Evolutionary conservation across 2,329 filamentous ascomycete genomes (phyloP), one percentile per base, ranked within the genome.

Genomic region (Geosmithia morbida): DNA sequence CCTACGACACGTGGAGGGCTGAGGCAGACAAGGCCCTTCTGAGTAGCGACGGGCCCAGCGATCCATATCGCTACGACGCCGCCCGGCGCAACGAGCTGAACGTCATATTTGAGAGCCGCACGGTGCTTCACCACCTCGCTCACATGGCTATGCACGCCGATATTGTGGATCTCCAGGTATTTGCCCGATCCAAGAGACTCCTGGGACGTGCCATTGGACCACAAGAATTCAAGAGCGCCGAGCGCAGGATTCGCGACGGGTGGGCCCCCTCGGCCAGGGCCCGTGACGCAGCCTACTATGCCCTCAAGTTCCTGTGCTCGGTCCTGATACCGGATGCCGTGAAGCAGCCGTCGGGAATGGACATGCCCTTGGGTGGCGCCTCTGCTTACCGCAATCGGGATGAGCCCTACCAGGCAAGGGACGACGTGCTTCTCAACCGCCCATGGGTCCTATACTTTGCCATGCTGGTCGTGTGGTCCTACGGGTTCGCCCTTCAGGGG

Each of bases 101-200:
- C 48, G 66, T 76, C 14, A 81, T 94, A 29, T 90, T 92, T 55
- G 87, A 96, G 61, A 88, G 84, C 52, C 79, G 87, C 18, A 94
- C 85, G 2, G 90, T 95, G 26, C 70, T 97, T 43, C 89, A 97
- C 59, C 87, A 94, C 56, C 71, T 98, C 13, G 92, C 92, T 0
- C 92, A 97, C 62, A 96, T 98, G 87, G 87, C 88, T 2, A 95
- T 95, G 76, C 88, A 97, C 59, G 88, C 94, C 20, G 90, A 97
- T 59, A 87, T 97, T 47, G 86, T 94, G n/a, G 90, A 97, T 61
- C 90, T 88, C 57, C 90, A 97, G 64, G 94, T 97, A 53, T 96
- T 92, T 61, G 92, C 90, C 5, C 82, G 89, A 8, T 87, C 90
- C 1, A 86, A 83, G 55, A 76, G 89, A 29, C 74, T 96, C 2